phyloP scores from a whole-genome alignment of 1,139 yeast genomes.

The Casaregolazyma suthepensis region DNA sequence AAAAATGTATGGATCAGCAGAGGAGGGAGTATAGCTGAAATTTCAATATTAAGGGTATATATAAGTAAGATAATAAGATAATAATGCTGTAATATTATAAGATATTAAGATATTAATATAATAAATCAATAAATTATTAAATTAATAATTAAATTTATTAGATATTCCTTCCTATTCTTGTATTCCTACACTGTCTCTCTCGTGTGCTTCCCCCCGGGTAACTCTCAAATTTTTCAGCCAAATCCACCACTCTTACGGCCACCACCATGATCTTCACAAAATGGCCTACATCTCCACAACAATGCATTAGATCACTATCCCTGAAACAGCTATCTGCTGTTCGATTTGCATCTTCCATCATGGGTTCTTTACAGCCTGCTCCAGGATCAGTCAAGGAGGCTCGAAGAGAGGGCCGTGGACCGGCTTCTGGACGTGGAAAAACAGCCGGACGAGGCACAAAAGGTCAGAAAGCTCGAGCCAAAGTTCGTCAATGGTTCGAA shows the following conservation, averaged over 20 bases:
- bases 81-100: too few species aligned
- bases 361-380: constrained; percentile 28
- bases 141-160: too few species aligned
- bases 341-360: constrained; percentile 7
- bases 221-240: constrained; percentile 2
- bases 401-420: constrained; percentile 94
- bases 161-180: too few species aligned
- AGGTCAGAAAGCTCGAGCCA: constrained; percentile 96
- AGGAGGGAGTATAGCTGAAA: neutral
- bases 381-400: constrained; percentile 32
- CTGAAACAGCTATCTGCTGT: neutral
- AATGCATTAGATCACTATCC: neutral
- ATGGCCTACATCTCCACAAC: neutral
- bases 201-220: neutral
- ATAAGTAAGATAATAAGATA: too few species aligned
- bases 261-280: neutral
- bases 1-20: neutral
- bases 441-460: constrained; percentile 97
- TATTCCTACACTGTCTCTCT: too few species aligned
- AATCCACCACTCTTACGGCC: neutral
- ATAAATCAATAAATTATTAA: too few species aligned
- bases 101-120: too few species aligned
- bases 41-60: too few species aligned
- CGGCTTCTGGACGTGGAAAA: constrained; percentile 82
- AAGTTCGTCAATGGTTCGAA: constrained; percentile 89